A percentile compares a stretch with the other conserved stretches of the same genome.
Conservation (phyloP, 805 yeast species). For the Saccharomycopsis oosterbeekiorum region DNA sequence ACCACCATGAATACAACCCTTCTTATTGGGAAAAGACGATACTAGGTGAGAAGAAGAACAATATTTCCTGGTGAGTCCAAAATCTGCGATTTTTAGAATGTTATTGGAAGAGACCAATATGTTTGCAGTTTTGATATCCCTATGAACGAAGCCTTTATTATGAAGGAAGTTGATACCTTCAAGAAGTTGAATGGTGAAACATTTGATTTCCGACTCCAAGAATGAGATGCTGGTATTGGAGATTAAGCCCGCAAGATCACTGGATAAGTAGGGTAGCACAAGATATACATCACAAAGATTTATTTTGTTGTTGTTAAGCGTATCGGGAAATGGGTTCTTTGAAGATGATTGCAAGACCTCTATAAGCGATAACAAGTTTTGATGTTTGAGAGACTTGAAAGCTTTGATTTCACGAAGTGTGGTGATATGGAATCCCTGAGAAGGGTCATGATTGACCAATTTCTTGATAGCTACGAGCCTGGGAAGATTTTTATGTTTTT, state of each 20-base stretch:
- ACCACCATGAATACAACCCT: slow-evolving; percentile 22
- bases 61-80: slow-evolving; percentile 80
- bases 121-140: slow-evolving; percentile 97
- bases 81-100: slow-evolving; percentile 82
- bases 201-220: slow-evolving; percentile 62
- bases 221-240: slow-evolving; percentile 65
- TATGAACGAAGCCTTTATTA: slow-evolving; percentile 48
- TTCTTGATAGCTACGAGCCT: slow-evolving; percentile 79
- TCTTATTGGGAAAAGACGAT: slow-evolving; percentile 31
- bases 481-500: slow-evolving; percentile 36
- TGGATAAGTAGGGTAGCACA: slow-evolving; percentile 87
- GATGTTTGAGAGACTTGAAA: slow-evolving; percentile 57
- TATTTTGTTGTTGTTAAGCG: slow-evolving; percentile 20
- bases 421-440: slow-evolving; percentile 74
- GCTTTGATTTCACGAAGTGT: slow-evolving; percentile 88
- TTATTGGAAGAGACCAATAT: slow-evolving; percentile 73
- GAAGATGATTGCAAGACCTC: slow-evolving; percentile 50
- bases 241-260: slow-evolving; percentile 82
- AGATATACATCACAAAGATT: slow-evolving; percentile 30
- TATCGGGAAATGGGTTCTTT: slow-evolving; percentile 4
- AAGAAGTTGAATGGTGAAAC: slow-evolving; percentile 69
- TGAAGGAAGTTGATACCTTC: slow-evolving; percentile 80
- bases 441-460: slow-evolving; percentile 35
- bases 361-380: slow-evolving; percentile 62
- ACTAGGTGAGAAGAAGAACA: slow-evolving; percentile 35